These are phyloP conservation scores for Schizopora paradoxa DNA, from an alignment of 1,284 basidiomycete genomes.

Conservation along the genomic window DNA sequence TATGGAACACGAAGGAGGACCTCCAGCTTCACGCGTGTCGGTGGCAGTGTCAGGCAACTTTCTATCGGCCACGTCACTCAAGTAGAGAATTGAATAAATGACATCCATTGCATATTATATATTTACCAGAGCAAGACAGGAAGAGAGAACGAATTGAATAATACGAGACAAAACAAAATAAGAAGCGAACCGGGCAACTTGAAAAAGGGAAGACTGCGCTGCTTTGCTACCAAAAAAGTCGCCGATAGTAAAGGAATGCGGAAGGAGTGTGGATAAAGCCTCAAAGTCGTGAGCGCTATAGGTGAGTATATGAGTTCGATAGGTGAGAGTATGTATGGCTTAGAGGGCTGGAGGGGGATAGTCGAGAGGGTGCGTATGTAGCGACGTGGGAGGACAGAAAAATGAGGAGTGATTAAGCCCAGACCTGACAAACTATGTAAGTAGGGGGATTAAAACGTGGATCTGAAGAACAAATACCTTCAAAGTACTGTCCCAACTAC, in stretches of 20 bases:
- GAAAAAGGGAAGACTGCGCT: conserved; percentile 22
- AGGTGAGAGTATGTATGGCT: conserved; percentile 13
- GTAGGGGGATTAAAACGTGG: neutral
- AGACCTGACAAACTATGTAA: conserved; percentile 31
- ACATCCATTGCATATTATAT: conserved; percentile 12
- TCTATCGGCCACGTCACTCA: too few relatives aligned
- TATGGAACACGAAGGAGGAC: too few relatives aligned
- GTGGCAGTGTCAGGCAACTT: too few relatives aligned
- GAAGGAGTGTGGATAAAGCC: conserved; percentile 24
- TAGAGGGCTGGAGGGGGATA: too few relatives aligned
- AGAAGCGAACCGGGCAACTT: conserved; percentile 38
- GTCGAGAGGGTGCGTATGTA: neutral
- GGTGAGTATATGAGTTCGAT: conserved; percentile 1
- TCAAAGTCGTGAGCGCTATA: conserved; percentile 19
- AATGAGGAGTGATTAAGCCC: conserved; percentile 32
- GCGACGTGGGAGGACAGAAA: neutral
- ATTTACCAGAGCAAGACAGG: conserved; percentile 18
- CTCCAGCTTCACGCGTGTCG: too few relatives aligned
- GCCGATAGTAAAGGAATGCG: conserved; percentile 23
- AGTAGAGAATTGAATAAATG: conserved; percentile 3
- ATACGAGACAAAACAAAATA: conserved; percentile 40
- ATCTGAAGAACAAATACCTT: conserved; percentile 56
- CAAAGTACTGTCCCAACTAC: conserved; percentile 95
- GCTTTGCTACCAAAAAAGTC: too few relatives aligned
- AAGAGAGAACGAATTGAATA: conserved; percentile 25